phyloP scores from a whole-genome alignment of 176 grass and related monocot species.

The Oryza australiensis region DNA sequence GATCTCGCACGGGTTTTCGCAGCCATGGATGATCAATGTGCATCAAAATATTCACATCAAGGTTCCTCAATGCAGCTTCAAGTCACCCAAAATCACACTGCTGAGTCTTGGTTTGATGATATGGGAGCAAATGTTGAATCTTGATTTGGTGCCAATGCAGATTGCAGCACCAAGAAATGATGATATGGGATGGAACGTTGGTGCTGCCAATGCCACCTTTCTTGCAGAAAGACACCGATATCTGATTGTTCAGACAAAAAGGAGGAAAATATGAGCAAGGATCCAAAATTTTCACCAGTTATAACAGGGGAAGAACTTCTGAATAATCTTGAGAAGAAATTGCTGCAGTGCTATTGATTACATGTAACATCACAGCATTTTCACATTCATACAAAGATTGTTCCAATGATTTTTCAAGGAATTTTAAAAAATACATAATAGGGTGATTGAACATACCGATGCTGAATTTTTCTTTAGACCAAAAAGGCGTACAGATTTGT shows the following conservation, averaged over 20 bases:
- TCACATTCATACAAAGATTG: background rate
- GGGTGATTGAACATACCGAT: background rate
- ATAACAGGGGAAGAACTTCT: background rate
- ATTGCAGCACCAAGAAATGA: background rate
- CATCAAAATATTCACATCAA: background rate
- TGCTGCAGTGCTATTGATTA: background rate
- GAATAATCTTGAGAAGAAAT: background rate
- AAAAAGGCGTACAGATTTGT: background rate
- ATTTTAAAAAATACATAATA: background rate
- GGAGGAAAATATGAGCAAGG: background rate
- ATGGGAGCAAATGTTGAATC: background rate
- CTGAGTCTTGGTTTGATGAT: background rate
- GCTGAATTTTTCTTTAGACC: background rate
- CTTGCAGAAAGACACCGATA: background rate
- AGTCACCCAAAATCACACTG: background rate
- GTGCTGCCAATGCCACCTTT: background rate
- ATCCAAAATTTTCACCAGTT: background rate
- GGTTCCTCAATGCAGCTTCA: background rate
- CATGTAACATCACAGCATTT: background rate
- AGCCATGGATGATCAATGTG: slow-evolving; percentile 40
- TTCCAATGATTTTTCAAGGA: background rate
- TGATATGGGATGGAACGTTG: background rate
- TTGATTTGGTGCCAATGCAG: background rate
- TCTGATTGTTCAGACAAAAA: background rate
- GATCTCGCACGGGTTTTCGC: background rate